Evolutionary conservation across 2,329 filamentous ascomycete genomes (phyloP).

Genomic region (Alternaria gansuensis): DNA sequence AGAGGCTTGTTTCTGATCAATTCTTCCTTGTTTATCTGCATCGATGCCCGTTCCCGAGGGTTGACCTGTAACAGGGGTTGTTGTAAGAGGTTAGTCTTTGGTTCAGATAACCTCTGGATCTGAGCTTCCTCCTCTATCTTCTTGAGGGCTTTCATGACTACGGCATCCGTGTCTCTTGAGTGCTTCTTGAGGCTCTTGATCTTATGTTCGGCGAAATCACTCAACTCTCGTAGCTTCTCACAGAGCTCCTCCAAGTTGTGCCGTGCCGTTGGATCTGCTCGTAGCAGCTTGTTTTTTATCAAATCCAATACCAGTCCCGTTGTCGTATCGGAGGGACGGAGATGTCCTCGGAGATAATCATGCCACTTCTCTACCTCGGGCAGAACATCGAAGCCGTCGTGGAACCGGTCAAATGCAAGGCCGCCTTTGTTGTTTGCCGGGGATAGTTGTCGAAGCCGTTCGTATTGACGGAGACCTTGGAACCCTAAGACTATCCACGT

Average conservation of each 20-base stretch:
- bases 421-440: background rate
- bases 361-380: background rate
- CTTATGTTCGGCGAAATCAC: background rate
- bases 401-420: fast-evolving
- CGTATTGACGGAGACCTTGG: conserved; percentile 44
- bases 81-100: conserved; percentile 2
- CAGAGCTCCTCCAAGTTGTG: background rate
- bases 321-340: background rate
- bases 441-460: conserved; percentile 18
- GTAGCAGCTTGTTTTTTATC: background rate
- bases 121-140: conserved; percentile 19
- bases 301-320: background rate
- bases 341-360: background rate
- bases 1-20: conserved; percentile 11
- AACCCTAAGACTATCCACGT: conserved; percentile 52
- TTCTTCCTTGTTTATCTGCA: conserved; percentile 4
- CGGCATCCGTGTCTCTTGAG: conserved; percentile 7
- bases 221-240: background rate
- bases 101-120: background rate
- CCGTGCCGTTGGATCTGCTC: background rate
- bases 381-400: background rate
- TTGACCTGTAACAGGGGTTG: background rate
- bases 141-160: conserved; percentile 11
- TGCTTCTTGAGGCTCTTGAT: background rate
- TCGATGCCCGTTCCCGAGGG: conserved; percentile 5